Percentiles rank a stretch among this genome's conserved stretches.
Conservation (phyloP, 371 early-diverging fungal species). For the Mucor piriformis region DNA sequence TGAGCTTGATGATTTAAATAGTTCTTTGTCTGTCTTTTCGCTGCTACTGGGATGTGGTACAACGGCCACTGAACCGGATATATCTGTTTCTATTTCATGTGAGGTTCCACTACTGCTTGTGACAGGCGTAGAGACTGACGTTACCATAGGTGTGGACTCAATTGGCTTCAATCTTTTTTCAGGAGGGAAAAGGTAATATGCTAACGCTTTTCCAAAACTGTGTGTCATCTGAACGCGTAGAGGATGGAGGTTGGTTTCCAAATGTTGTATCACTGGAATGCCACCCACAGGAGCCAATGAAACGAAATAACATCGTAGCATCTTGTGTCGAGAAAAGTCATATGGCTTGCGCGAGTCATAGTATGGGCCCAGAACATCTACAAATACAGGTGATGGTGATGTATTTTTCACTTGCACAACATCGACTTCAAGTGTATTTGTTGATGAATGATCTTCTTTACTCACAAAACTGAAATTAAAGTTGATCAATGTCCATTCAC, state of each 20-base stretch:
- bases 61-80: background rate
- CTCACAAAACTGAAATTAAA: constrained; percentile 51
- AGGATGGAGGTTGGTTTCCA: constrained; percentile 83
- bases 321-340: constrained; percentile 77
- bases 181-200: constrained; percentile 78
- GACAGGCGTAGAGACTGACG: constrained; percentile 14
- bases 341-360: constrained; percentile 34
- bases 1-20: background rate
- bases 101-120: background rate
- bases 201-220: constrained; percentile 71
- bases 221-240: constrained; percentile 79
- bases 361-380: constrained; percentile 73
- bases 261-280: constrained; percentile 81
- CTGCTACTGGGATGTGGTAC: constrained; percentile 4
- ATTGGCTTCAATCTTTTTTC: constrained; percentile 28
- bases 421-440: constrained; percentile 72
- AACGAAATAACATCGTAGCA: constrained; percentile 77
- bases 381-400: constrained; percentile 27
- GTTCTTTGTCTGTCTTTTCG: background rate
- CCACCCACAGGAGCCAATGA: constrained; percentile 83
- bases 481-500: constrained; percentile 55
- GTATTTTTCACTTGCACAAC: constrained; percentile 65
- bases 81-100: background rate
- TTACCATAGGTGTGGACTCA: background rate
- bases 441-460: constrained; percentile 63